These are phyloP conservation scores for Copromyces sp. DNA, from an alignment of 495 filamentous ascomycete genomes.

Conservation along the genomic window DNA sequence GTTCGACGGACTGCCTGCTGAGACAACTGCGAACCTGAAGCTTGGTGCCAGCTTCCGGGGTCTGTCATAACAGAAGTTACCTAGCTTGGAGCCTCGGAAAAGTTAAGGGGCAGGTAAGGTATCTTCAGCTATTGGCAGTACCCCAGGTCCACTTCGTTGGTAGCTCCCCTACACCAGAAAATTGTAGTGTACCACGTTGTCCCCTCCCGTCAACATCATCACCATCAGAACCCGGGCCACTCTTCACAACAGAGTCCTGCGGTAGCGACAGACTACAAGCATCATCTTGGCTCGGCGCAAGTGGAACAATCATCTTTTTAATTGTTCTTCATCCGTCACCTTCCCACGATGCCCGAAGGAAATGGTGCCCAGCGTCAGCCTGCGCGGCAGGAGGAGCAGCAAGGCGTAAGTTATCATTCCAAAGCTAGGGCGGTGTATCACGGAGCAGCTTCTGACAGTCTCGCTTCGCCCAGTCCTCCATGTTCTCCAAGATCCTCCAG, in stretches of 20 bases:
- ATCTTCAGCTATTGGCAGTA: background rate
- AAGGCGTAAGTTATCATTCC: slow-evolving; percentile 26
- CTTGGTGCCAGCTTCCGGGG: background rate
- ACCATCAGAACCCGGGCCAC: background rate
- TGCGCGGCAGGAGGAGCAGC: slow-evolving; percentile 18
- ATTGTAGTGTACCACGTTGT: background rate
- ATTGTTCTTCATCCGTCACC: background rate
- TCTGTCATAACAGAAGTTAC: background rate
- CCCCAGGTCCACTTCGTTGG: background rate
- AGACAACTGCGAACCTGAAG: background rate
- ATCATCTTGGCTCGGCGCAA: background rate
- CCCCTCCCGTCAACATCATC: background rate
- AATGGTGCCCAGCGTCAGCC: slow-evolving; percentile 19
- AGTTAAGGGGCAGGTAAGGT: background rate
- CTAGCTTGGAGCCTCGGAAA: background rate
- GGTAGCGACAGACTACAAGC: background rate
- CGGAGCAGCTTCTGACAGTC: slow-evolving; percentile 11
- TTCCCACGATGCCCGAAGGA: slow-evolving; percentile 28
- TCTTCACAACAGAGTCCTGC: background rate
- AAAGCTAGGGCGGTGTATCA: background rate
- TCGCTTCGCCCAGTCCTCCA: slow-evolving; percentile 14
- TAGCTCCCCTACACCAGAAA: background rate
- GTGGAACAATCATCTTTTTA: background rate
- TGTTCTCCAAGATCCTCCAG: slow-evolving; percentile 30
- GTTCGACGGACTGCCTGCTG: background rate